These are phyloP conservation scores for Thuidium tamariscinum DNA, from an alignment of 225 moss, liverwort and hornwort genomes.

Conservation along the genomic window DNA sequence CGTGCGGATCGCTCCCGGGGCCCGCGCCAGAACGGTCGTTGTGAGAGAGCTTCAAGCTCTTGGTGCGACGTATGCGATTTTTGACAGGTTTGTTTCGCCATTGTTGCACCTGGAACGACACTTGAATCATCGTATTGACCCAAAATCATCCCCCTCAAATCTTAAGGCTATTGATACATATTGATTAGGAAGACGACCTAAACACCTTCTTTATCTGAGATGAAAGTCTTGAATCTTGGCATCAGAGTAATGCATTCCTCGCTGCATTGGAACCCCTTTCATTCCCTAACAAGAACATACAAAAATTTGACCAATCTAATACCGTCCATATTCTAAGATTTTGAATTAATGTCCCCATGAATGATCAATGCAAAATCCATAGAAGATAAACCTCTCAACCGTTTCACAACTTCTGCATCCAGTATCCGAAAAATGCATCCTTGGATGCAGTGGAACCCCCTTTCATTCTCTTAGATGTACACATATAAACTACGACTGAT, in stretches of 20 bases:
- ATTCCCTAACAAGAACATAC: neutral
- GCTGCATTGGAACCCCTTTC: neutral
- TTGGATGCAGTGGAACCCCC: neutral
- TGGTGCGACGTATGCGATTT: conserved; percentile 24
- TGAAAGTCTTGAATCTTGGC: neutral
- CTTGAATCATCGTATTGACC: neutral
- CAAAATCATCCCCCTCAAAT: neutral
- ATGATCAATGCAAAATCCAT: neutral
- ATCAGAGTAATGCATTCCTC: neutral
- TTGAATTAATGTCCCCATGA: neutral
- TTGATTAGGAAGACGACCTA: neutral
- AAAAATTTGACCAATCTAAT: neutral
- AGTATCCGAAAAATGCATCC: neutral
- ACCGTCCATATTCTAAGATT: too few relatives aligned
- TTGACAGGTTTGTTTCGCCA: conserved; percentile 21
- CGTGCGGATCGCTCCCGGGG: conserved; percentile 19
- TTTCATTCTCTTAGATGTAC: too few relatives aligned
- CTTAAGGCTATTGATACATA: neutral
- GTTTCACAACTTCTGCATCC: neutral
- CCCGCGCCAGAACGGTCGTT: conserved; percentile 7
- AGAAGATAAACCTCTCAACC: neutral
- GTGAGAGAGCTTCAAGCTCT: conserved; percentile 25
- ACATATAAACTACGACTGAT: too few relatives aligned
- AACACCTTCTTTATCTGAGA: neutral
- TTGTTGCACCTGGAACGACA: too few relatives aligned